Conservation (phyloP, 1,139 yeast genomes). For the Debaryomyces udenii region DNA sequence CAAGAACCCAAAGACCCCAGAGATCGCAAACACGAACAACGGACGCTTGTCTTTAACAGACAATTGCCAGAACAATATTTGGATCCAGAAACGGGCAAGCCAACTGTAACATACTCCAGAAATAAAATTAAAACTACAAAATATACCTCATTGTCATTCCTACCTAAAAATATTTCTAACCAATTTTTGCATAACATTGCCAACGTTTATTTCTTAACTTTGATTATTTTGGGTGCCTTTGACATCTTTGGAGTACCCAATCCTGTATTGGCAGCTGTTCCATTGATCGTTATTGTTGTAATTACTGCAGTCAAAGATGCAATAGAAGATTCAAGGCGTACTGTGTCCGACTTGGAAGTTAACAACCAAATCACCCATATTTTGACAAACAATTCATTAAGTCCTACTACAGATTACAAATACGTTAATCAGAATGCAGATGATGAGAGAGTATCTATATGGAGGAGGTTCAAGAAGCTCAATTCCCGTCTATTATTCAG, state of each 20-base stretch:
- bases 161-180: conserved; percentile 54
- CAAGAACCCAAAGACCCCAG: conserved; percentile 38
- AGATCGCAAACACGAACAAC: conserved; percentile 44
- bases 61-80: conserved; percentile 64
- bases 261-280: conserved; percentile 59
- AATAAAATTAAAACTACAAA: conserved; percentile 64
- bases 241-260: conserved; percentile 61
- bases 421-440: conserved; percentile 47
- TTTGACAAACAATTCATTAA: conserved; percentile 24
- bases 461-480: conserved; percentile 64
- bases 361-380: conserved; percentile 55
- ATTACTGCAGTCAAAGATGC: conserved; percentile 62
- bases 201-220: conserved; percentile 53
- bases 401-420: conserved; percentile 18
- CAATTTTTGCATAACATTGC: conserved; percentile 58
- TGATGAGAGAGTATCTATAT: conserved; percentile 53
- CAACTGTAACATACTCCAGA: conserved; percentile 43
- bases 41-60: conserved; percentile 69
- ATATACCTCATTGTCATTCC: conserved; percentile 57
- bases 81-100: conserved; percentile 46
- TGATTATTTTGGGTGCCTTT: conserved; percentile 55
- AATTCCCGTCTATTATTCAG: conserved; percentile 37
- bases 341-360: conserved; percentile 54
- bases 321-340: conserved; percentile 59
- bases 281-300: conserved; percentile 58